These are phyloP conservation scores for barley (Hordeum vulgare) DNA, from an alignment of 176 grass and related monocot species.

Conservation along the genomic window DNA sequence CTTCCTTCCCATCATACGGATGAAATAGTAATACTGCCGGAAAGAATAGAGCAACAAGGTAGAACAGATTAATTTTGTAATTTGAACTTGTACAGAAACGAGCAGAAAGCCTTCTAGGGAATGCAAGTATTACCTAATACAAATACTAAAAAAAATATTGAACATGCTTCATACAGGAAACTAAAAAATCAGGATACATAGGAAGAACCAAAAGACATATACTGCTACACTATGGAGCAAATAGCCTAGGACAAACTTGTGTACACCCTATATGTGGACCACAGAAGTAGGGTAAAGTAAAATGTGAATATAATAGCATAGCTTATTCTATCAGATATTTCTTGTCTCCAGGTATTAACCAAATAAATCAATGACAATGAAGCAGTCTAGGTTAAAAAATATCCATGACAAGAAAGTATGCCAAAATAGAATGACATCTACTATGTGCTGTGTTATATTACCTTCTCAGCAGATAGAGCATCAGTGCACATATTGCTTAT, in stretches of 20 bases:
- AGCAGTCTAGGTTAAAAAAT: background rate
- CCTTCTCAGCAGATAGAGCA: constrained; percentile 99
- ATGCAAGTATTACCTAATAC: background rate
- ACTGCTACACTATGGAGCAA: background rate
- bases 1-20: constrained; percentile 97
- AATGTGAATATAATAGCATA: background rate
- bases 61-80: constrained; percentile 4
- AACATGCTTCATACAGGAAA: background rate
- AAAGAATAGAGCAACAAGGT: constrained; percentile 21
- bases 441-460: constrained; percentile 27
- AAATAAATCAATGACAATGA: background rate
- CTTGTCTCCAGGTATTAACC: background rate
- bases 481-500: constrained; percentile 98
- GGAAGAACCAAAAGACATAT: background rate
- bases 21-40: constrained; percentile 97
- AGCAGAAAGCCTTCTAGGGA: background rate
- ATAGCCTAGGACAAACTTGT: background rate
- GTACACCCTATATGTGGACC: constrained; percentile 1
- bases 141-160: background rate
- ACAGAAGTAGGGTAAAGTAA: background rate
- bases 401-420: background rate
- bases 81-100: background rate
- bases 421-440: background rate
- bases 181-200: background rate
- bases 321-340: background rate